Conservation (phyloP, 371 early-diverging fungal genomes). For the Choanephora cucurbitarum region DNA sequence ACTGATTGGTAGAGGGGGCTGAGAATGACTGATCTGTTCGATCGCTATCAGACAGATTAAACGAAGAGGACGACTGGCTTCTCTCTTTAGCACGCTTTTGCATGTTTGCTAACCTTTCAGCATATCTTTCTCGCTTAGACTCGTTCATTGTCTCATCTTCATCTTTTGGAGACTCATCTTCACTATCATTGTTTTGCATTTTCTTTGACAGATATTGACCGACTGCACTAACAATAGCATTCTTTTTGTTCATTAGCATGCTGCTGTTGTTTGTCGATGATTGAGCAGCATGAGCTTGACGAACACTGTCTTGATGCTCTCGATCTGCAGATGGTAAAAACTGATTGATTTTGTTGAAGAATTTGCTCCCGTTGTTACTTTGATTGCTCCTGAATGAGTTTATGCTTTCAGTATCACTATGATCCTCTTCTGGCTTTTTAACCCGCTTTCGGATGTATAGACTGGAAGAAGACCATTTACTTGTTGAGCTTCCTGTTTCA, state of each 20-base stretch:
- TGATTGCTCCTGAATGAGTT: background rate
- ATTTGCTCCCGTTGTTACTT: constrained; percentile 3
- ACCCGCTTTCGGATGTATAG: constrained; percentile 15
- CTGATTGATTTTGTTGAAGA: constrained; percentile 15
- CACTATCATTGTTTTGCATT: background rate
- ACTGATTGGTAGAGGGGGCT: background rate
- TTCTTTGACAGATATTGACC: constrained; percentile 13
- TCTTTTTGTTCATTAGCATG: constrained; percentile 5
- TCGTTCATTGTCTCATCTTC: too few relatives aligned
- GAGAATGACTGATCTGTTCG: background rate
- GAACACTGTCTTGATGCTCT: background rate
- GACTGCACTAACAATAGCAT: constrained; percentile 7
- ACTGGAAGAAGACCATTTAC: constrained; percentile 6
- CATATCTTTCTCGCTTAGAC: constrained; percentile 17
- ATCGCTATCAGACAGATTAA: background rate
- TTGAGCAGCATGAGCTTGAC: background rate
- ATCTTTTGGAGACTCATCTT: background rate
- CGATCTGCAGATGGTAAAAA: constrained; percentile 13
- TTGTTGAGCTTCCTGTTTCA: constrained; percentile 3
- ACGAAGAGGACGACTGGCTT: background rate
- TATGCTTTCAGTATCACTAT: constrained; percentile 12
- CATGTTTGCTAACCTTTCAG: constrained; percentile 19
- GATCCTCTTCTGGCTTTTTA: background rate
- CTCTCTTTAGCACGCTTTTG: constrained; percentile 17
- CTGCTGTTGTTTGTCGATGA: background rate